Conservation (phyloP, 345 rosid genomes). For the Gossypium rotundifolium region DNA sequence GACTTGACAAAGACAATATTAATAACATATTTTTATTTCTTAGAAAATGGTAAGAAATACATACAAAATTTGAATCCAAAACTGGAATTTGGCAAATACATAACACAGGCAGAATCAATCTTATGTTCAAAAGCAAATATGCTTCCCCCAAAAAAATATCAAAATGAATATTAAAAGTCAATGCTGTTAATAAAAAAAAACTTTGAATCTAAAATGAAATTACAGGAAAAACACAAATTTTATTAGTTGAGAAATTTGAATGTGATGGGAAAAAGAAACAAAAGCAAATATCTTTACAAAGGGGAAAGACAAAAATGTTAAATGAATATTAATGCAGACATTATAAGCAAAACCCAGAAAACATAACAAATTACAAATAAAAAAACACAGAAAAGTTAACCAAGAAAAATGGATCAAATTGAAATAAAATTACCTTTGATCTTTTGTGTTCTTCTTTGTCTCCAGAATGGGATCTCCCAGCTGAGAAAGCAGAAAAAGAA, state of each 20-base stretch:
- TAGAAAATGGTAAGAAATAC: background rate
- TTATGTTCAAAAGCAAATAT: background rate
- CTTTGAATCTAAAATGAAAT: background rate
- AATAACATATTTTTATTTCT: conserved; percentile 6
- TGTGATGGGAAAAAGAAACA: background rate
- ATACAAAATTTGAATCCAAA: background rate
- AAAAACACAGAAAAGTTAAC: background rate
- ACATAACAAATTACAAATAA: background rate
- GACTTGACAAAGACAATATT: background rate
- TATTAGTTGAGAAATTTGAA: background rate
- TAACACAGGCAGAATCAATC: background rate
- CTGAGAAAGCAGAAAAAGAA: conserved; percentile 5
- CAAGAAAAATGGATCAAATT: background rate
- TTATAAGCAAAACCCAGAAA: background rate
- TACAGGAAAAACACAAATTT: background rate
- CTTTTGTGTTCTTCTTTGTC: background rate
- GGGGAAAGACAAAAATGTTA: background rate
- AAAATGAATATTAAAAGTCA: background rate
- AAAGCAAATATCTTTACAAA: background rate
- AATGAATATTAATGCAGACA: background rate
- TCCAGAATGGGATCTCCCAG: conserved; percentile 8
- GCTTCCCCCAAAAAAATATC: background rate
- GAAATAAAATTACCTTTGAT: conserved; percentile 10
- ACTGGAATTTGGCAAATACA: background rate
- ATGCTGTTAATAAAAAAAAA: background rate